Evolutionary conservation across 1,284 basidiomycete species (phyloP).

Genomic region (Coniferiporia weirii): DNA sequence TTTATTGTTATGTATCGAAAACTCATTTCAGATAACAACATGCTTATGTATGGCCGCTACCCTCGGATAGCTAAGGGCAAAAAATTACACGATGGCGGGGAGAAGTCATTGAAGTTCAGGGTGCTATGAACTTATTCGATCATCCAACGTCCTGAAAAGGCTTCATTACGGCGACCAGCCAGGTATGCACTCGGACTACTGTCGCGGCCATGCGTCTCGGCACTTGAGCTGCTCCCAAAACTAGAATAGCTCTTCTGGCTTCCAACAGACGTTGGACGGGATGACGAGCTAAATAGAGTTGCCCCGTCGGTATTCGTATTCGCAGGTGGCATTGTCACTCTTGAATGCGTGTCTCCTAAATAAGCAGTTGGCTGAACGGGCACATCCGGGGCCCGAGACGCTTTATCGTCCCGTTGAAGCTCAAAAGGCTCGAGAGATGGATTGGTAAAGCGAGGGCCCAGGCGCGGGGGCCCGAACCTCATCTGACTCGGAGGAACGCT

Average conservation of each 20-base stretch:
- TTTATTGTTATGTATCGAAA: neutral
- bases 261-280: slow-evolving; percentile 12
- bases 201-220: neutral
- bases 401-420: slow-evolving; percentile 13
- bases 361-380: slow-evolving; percentile 9
- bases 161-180: slow-evolving; percentile 5
- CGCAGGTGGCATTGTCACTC: slow-evolving; percentile 17
- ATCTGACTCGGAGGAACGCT: slow-evolving; percentile 39
- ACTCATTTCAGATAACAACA: neutral
- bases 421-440: slow-evolving; percentile 39
- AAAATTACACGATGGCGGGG: slow-evolving; percentile 14
- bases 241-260: slow-evolving; percentile 18
- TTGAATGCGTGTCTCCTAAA: slow-evolving; percentile 14
- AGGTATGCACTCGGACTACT: neutral
- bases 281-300: slow-evolving; percentile 1
- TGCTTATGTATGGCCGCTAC: neutral
- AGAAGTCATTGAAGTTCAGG: neutral
- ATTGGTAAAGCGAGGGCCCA: slow-evolving; percentile 49
- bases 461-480: slow-evolving; percentile 32
- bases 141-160: slow-evolving; percentile 21
- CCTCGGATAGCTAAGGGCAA: neutral
- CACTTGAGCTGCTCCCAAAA: slow-evolving; percentile 3
- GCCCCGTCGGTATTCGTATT: neutral
- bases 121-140: slow-evolving; percentile 20
- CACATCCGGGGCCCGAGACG: neutral